Conservation (phyloP, 2,329 filamentous ascomycete genomes). For the Botrytis medusae region DNA sequence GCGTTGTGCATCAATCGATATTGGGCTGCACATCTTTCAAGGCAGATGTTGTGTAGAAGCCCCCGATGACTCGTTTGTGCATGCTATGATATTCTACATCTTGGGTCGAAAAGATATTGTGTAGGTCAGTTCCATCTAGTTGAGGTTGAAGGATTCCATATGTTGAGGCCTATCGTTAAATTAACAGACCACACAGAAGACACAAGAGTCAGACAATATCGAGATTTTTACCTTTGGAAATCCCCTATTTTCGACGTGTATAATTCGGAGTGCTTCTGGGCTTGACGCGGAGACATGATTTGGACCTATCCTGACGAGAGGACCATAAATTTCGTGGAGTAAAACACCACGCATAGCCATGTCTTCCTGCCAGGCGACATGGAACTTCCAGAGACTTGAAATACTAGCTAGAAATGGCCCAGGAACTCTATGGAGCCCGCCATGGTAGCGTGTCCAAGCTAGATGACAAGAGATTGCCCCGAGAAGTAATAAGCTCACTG, state of each 20-base stretch:
- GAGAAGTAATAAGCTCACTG: too few species aligned
- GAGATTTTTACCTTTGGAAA: slow-evolving; percentile 32
- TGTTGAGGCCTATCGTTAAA: too few species aligned
- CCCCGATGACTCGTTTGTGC: slow-evolving; percentile 27
- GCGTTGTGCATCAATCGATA: background rate
- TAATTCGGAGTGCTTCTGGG: slow-evolving; percentile 56
- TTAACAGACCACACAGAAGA: too few species aligned
- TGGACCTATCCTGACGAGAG: slow-evolving; percentile 56
- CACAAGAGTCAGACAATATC: too few species aligned
- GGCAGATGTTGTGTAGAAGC: background rate
- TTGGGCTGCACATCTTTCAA: background rate
- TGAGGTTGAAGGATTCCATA: too few species aligned
- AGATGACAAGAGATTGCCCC: too few species aligned
- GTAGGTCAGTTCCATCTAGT: background rate
- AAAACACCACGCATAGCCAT: slow-evolving; percentile 39
- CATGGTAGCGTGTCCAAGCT: background rate
- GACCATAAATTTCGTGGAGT: slow-evolving; percentile 54
- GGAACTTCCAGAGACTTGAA: slow-evolving; percentile 42
- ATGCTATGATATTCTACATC: slow-evolving; percentile 42
- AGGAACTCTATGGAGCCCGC: slow-evolving; percentile 39
- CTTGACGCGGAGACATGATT: slow-evolving; percentile 60
- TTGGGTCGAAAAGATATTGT: slow-evolving; percentile 24
- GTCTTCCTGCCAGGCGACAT: background rate
- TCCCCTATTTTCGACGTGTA: slow-evolving; percentile 49
- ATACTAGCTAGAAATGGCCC: slow-evolving; percentile 47